Evolutionary conservation across 1,139 yeast species (phyloP), one percentile per base, ranked within the genome.

Genomic region (Magnusiomyces fungicola): DNA sequence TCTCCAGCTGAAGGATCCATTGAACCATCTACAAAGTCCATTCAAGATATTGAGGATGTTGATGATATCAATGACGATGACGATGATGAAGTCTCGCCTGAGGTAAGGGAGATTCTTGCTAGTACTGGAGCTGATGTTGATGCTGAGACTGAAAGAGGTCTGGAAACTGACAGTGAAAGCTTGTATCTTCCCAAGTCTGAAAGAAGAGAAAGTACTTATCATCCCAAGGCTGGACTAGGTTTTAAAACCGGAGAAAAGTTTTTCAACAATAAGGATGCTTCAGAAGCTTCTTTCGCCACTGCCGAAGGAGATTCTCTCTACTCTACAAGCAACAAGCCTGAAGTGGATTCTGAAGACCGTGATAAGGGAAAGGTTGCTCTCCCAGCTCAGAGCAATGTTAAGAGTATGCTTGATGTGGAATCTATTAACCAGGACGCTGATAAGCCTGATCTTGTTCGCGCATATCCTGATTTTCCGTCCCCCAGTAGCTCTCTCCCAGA

Each of bases 251-350:
- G n/a, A n/a, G n/a, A n/a, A n/a, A n/a, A n/a, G n/a, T n/a, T n/a
- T n/a, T 7, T 27, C 12, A 34, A 19, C 23, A 21, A 34, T 5
- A 34, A 19, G 19, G 40, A 24, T 23, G 29, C 45, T 16, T 39
- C 43, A 7, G 47, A 47, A 16, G 42, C 47, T 34, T 39, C 46
- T 14, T 22, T 22, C 27, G 63, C 61, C 45, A 55, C 54, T 19
- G 59, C 60, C 38, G 60, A 64, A n/a, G 55, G 59, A 4, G 53
- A 54, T 36, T 34, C 38, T 34, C 6, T 34, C 6, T 34, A 34
- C 23, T 34, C 38, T 18, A 65, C 61, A 43, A 65, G 58, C 24
- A 56, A 53, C 25, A 55, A 57, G 10, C 55, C 57, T 3, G 59
- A 53, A 14, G 46, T 55, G 33, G 50, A 51, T 4, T 56, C 57